These are phyloP conservation scores for Aspergillus eucalypticola DNA, from an alignment of 2,329 filamentous ascomycete genomes.

Conservation along the genomic window DNA sequence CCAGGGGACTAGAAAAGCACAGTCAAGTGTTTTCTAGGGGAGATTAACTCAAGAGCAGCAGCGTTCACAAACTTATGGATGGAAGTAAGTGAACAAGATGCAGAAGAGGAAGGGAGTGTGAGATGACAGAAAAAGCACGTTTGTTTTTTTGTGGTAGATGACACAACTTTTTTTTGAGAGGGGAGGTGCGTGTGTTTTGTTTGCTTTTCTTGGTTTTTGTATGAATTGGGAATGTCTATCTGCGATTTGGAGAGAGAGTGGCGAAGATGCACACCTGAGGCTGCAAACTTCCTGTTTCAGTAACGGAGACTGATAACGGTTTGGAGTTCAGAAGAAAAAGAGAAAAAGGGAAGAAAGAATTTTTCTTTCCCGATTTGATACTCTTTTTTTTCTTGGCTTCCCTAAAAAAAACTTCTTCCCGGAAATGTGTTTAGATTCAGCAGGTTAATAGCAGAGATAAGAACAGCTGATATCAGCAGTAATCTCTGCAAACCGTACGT, in stretches of 20 bases:
- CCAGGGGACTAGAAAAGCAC: conserved; percentile 35
- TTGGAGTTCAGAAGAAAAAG: neutral
- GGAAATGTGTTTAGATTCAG: conserved; percentile 16
- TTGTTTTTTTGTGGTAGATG: conserved; percentile 16
- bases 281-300: conserved; percentile 29
- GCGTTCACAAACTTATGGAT: conserved; percentile 21
- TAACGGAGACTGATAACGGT: conserved; percentile 22
- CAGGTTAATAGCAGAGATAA: conserved; percentile 11
- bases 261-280: conserved; percentile 27
- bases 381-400: conserved; percentile 15
- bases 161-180: conserved; percentile 17
- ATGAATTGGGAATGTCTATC: conserved; percentile 29
- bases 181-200: neutral
- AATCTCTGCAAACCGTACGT: conserved; percentile 18
- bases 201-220: conserved; percentile 21
- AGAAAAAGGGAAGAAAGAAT: conserved; percentile 7
- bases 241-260: conserved; percentile 25
- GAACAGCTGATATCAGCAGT: conserved; percentile 17
- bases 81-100: conserved; percentile 17
- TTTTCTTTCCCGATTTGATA: conserved; percentile 10
- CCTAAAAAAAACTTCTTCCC: conserved; percentile 23
- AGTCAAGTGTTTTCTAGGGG: conserved; percentile 39
- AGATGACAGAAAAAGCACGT: conserved; percentile 18
- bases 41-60: conserved; percentile 18
- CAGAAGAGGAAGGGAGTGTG: conserved; percentile 18